Base-by-base conservation (phyloP, 2,329 filamentous ascomycete species). In the Lachnellula occidentalis region DNA sequence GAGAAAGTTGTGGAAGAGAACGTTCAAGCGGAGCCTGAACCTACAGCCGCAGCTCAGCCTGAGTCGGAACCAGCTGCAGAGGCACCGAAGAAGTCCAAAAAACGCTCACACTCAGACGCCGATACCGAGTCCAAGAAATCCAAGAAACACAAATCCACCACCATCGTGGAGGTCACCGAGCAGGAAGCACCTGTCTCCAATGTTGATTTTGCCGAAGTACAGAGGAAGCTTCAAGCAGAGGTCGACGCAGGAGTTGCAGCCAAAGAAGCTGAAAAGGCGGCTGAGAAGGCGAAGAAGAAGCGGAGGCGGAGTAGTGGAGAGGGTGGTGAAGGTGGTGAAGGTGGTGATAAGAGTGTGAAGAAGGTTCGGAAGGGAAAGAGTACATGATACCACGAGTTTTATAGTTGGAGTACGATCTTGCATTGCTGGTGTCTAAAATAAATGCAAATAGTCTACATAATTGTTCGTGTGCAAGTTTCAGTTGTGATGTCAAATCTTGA, bases 11-110 rank as follows among this genome's bases (percentile, higher is more conserved):
- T 31, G 4, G 27, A 31, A 11, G 27, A 31, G 9, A 31, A 8
- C 9, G 27, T 31, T 12, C 27, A 1, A 9, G 27, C 91, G 0
- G 91, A 96, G 76, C 22, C 17, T 41, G 50, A 52, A 47, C 15
- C 19, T 19, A n/a, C 7, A 15, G 17, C 21, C 47, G 21, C 37
- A n/a, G 37, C 12, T 2, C 37, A 41, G 37, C 12, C 27, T 9
- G 27, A 31, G 19, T 42, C 21, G 9, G 31, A 45, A 22, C 27
- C 27, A 31, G 27, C 27, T 31, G 24, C 24, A 5, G 24, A 43
- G 5, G 6, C 46, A 11, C n/a, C 43, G 2, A 95, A 95, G 76
- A 48, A 45, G 45, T 51, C 53, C 8, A 55, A 55, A 49, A 55
- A 55, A 17, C 37, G 37, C 37, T 17, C 37, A 41, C 37, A 19